These are phyloP conservation scores for Magnusiomyces suaveolens DNA, from an alignment of 1,139 yeast genomes.

Conservation along the genomic window DNA sequence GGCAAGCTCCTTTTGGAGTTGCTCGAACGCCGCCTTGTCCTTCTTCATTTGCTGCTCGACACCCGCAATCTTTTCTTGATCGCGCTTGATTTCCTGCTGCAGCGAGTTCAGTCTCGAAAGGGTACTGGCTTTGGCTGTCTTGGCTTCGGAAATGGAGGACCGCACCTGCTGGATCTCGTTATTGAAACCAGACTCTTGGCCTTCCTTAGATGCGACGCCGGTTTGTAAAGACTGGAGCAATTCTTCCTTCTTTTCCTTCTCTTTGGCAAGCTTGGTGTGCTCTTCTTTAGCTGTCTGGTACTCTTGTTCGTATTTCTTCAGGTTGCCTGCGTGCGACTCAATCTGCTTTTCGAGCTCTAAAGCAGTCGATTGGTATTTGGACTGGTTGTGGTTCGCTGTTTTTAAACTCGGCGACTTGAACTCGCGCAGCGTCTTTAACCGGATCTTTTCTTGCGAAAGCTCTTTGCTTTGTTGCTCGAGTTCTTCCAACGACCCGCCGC, in stretches of 20 bases:
- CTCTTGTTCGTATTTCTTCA: conserved; percentile 31
- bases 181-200: conserved; percentile 69
- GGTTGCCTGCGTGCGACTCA: conserved; percentile 21
- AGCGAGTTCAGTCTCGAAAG: conserved; percentile 52
- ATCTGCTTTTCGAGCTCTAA: conserved; percentile 18
- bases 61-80: conserved; percentile 42
- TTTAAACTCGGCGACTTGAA: conserved; percentile 3
- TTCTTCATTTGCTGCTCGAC: conserved; percentile 48
- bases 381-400: conserved; percentile 17
- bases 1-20: conserved; percentile 36
- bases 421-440: conserved; percentile 44
- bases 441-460: conserved; percentile 56
- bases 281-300: conserved; percentile 40
- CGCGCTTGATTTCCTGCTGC: conserved; percentile 43
- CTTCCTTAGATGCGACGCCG: conserved; percentile 81
- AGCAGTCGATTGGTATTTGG: conserved; percentile 22
- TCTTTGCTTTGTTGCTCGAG: conserved; percentile 52
- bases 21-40: conserved; percentile 38
- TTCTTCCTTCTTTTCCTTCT: conserved; percentile 62
- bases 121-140: conserved; percentile 51
- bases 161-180: conserved; percentile 64
- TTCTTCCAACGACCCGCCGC: conserved; percentile 52
- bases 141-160: conserved; percentile 44
- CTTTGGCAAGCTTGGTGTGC: conserved; percentile 40
- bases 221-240: conserved; percentile 74